Base-by-base conservation (phyloP, 306 rosid species). In the Begonia peltatifolia region DNA sequence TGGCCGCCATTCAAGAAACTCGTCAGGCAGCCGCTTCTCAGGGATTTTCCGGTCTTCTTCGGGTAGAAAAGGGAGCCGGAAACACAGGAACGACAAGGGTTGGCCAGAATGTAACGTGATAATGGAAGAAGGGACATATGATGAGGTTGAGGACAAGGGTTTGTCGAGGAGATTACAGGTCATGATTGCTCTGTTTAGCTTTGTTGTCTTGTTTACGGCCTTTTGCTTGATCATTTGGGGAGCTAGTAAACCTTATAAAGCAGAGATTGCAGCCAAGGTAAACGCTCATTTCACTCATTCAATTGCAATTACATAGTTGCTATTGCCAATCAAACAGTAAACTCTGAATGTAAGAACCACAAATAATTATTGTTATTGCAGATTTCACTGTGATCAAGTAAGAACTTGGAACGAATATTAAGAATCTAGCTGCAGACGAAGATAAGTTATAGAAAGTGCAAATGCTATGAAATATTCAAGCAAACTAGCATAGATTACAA, bases 41-140 rank as follows among this genome's bases (percentile, higher is more conserved):
- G 99, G 99, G 55, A 81, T 90, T 43, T 90, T 90, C 74, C 69
- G 96, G 72, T 83, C 96, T 1, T 86, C 94, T 52, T 90, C 96
- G 0, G 88, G 93, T 2, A 74, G 96, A 47, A 90, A 90, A 74
- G 82, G 80, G 3, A 11, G 73, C 14, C 52, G 81, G 55, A 86
- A 79, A 52, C 64, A 25, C 62, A 80, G 86, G 55, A 84, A 79
- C 54, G 99, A 90, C 53, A 86, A 90, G 65, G 96, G 94, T 9
- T 90, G 95, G 92, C 99, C 95, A n/a, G 95, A 86, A 77, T 86
- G 95, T 72, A 76, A 74, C n/a, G 95, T 86, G 47, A 90, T 90
- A 15, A 5, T 86, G 59, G 99, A 90, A 79, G 99, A 90, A 72
- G 95, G 95, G 1, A 55, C 83, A 41, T 90, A 86, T 60, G 81